phyloP scores from a whole-genome alignment of 2,329 filamentous ascomycete genomes.

The Monosporascus cannonballus region DNA sequence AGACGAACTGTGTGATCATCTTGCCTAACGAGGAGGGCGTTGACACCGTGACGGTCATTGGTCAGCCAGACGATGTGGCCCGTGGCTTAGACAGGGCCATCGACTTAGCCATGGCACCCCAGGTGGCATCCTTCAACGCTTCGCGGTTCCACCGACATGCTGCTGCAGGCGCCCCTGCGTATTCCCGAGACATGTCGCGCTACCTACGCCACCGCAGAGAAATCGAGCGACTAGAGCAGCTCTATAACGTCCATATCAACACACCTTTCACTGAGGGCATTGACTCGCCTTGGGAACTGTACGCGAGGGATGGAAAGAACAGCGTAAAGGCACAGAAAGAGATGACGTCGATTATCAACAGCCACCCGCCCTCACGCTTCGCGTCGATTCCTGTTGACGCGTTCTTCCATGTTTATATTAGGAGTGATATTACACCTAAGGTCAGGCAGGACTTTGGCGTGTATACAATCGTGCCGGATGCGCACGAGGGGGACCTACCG shows the following conservation, averaged over 20 bases:
- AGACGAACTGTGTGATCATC: constrained; percentile 87
- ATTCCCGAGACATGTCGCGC: constrained; percentile 80
- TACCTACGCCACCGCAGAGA: constrained; percentile 80
- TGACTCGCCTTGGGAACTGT: constrained; percentile 79
- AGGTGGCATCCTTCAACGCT: constrained; percentile 77
- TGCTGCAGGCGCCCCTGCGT: constrained; percentile 64
- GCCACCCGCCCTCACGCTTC: constrained; percentile 69
- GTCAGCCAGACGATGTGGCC: constrained; percentile 67
- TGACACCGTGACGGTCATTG: constrained; percentile 79
- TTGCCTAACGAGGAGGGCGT: constrained; percentile 73
- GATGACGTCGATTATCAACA: constrained; percentile 66
- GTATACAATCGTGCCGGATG: constrained; percentile 64
- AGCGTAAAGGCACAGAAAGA: constrained; percentile 68
- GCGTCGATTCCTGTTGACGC: constrained; percentile 63
- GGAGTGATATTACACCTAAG: constrained; percentile 54
- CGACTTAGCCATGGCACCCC: constrained; percentile 82
- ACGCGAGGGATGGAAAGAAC: constrained; percentile 80
- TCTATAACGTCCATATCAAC: constrained; percentile 82
- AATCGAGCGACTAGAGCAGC: constrained; percentile 73
- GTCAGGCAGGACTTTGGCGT: constrained; percentile 67
- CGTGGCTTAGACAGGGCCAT: constrained; percentile 76
- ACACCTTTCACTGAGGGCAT: constrained; percentile 65
- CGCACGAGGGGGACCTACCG: constrained; percentile 51
- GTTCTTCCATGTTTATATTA: constrained; percentile 72
- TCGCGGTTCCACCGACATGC: constrained; percentile 71